Evolutionary conservation across 2,329 filamentous ascomycete genomes (phyloP).

Genomic region (Lizonia empirigonia): DNA sequence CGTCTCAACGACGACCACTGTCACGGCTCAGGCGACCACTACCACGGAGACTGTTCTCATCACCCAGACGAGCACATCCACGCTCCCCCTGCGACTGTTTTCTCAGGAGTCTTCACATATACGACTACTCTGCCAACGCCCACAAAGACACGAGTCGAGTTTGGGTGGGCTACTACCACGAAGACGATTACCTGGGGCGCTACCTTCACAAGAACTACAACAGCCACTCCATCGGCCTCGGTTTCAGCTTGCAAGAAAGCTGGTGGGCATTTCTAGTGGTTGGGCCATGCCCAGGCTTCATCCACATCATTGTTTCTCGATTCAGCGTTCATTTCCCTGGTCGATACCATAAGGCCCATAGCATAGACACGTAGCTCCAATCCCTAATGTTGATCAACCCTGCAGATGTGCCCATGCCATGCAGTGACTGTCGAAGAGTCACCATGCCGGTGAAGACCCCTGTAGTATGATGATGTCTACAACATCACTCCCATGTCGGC

Average conservation of each 20-base stretch:
- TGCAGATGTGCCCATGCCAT: background rate
- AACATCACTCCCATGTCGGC: background rate
- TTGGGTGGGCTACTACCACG: conserved; percentile 37
- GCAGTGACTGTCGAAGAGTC: background rate
- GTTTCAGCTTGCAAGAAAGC: conserved; percentile 41
- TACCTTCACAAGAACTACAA: conserved; percentile 44
- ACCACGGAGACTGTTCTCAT: conserved; percentile 36
- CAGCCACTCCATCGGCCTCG: conserved; percentile 45
- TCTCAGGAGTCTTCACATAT: conserved; percentile 39
- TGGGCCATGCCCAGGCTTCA: background rate
- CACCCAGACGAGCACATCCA: conserved; percentile 33
- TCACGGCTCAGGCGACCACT: conserved; percentile 34
- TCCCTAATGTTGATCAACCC: background rate
- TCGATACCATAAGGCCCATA: background rate
- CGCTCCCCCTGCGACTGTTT: conserved; percentile 46
- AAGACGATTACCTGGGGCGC: conserved; percentile 43
- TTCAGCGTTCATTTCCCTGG: background rate
- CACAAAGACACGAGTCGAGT: conserved; percentile 38
- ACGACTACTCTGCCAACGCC: conserved; percentile 46
- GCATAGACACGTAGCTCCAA: conserved; percentile 2
- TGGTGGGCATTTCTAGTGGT: conserved; percentile 39
- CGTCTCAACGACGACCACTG: conserved; percentile 41
- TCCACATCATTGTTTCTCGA: background rate
- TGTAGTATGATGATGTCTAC: background rate
- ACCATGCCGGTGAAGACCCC: background rate